A percentile compares a stretch with the other conserved stretches of the same genome.
Evolutionary conservation across 495 filamentous ascomycete species (phyloP).

Genomic region (Tuber melanosporum): DNA sequence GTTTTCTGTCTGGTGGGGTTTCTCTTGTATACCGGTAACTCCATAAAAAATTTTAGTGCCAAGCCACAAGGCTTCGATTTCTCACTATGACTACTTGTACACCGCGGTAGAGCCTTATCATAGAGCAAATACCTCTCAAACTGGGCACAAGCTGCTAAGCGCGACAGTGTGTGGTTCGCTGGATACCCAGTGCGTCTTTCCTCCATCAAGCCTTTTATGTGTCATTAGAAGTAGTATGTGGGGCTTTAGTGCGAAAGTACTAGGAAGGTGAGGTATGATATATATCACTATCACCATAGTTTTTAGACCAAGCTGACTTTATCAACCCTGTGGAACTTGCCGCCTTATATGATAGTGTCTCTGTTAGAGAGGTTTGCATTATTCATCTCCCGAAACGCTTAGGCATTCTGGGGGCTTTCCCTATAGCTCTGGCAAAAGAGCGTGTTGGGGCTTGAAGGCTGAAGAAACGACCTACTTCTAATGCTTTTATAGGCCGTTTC

Average conservation of each 20-base stretch:
- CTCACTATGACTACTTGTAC: neutral
- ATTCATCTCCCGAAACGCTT: neutral
- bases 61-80: neutral
- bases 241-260: neutral
- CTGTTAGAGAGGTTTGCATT: neutral
- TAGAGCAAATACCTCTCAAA: neutral
- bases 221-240: neutral
- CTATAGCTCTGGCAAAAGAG: neutral
- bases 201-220: neutral
- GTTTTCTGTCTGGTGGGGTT: neutral
- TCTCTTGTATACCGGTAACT: neutral
- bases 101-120: neutral
- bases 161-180: neutral
- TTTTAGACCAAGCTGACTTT: neutral
- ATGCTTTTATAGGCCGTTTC: neutral
- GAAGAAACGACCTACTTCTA: neutral
- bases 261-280: neutral
- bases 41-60: neutral
- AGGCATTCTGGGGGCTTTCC: neutral
- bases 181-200: neutral
- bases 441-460: neutral
- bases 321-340: neutral
- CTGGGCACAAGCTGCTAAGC: neutral
- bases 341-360: neutral
- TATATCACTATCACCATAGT: neutral